Conservation (phyloP, 441 rosid genomes). For the Arabidopsis lyrata region DNA sequence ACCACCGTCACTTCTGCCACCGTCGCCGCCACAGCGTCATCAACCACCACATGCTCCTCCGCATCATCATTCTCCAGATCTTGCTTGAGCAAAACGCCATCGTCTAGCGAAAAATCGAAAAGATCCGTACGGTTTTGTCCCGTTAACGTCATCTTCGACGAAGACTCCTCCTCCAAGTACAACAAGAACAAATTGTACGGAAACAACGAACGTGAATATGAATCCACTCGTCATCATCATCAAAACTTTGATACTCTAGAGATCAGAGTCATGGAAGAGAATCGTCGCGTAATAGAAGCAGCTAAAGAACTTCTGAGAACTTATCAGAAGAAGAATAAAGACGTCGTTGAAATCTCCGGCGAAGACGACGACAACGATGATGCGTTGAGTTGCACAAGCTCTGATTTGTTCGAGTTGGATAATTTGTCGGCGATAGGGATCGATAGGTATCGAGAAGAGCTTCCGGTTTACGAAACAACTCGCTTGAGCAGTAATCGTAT, state of each 20-base stretch:
- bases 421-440: constrained; percentile 53
- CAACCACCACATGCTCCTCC: constrained; percentile 57
- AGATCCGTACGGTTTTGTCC: constrained; percentile 69
- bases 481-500: constrained; percentile 67
- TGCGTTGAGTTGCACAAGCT: constrained; percentile 77
- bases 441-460: constrained; percentile 75
- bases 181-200: constrained; percentile 41
- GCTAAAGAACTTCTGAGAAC: constrained; percentile 68
- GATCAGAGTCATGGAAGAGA: constrained; percentile 55
- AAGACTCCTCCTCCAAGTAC: constrained; percentile 50
- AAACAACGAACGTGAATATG: constrained; percentile 36
- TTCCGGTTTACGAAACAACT: constrained; percentile 96
- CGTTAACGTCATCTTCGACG: constrained; percentile 57
- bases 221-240: constrained; percentile 22
- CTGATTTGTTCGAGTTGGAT: constrained; percentile 92
- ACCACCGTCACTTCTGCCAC: constrained; percentile 41
- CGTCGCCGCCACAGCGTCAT: neutral
- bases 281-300: constrained; percentile 70
- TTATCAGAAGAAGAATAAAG: constrained; percentile 53
- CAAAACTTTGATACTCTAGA: constrained; percentile 45
- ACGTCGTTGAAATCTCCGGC: constrained; percentile 21
- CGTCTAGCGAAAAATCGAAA: constrained; percentile 51
- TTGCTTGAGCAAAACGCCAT: constrained; percentile 65
- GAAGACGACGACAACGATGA: constrained; percentile 53
- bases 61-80: constrained; percentile 67